These are phyloP conservation scores for Mycena polygramma DNA, from an alignment of 768 basidiomycete genomes.

Conservation along the genomic window DNA sequence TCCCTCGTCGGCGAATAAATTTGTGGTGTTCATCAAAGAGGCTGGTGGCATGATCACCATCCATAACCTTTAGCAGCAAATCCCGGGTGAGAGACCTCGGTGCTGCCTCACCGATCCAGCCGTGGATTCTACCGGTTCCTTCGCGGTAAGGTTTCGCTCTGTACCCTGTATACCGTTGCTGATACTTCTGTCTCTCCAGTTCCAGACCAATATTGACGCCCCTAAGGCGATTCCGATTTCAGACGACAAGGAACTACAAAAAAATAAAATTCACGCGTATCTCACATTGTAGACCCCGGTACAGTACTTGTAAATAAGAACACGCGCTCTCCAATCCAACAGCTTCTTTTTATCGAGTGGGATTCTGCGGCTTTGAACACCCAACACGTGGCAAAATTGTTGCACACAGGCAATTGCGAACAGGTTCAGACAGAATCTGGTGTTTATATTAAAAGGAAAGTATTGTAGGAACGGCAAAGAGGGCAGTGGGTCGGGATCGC, in stretches of 20 bases:
- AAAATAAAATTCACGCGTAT: slow-evolving; percentile 5
- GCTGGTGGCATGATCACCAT: slow-evolving; percentile 99
- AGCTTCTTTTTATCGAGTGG: no score
- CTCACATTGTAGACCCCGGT: slow-evolving; percentile 14
- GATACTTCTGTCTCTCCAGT: slow-evolving; percentile 57
- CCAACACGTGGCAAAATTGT: no score
- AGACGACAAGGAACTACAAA: slow-evolving; percentile 63
- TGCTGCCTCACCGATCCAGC: slow-evolving; percentile 81
- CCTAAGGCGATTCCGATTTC: slow-evolving; percentile 97
- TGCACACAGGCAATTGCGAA: no score
- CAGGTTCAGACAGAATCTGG: no score
- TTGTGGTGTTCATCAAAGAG: slow-evolving; percentile 96
- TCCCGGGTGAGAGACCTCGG: slow-evolving; percentile 96
- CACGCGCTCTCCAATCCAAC: no score
- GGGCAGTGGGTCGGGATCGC: no score
- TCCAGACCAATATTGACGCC: slow-evolving; percentile 87
- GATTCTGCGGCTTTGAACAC: no score
- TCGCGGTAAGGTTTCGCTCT: slow-evolving; percentile 67
- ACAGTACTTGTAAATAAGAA: slow-evolving; percentile 17
- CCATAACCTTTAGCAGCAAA: slow-evolving; percentile 99
- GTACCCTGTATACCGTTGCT: slow-evolving; percentile 24
- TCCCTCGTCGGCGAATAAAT: slow-evolving; percentile 91
- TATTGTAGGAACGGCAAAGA: no score
- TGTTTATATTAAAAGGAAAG: no score
- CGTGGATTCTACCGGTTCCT: slow-evolving; percentile 83